Evolutionary conservation across 139 green algal species (phyloP), one percentile per base, ranked within the genome.

Genomic region (Tetratostichococcus sp.): DNA sequence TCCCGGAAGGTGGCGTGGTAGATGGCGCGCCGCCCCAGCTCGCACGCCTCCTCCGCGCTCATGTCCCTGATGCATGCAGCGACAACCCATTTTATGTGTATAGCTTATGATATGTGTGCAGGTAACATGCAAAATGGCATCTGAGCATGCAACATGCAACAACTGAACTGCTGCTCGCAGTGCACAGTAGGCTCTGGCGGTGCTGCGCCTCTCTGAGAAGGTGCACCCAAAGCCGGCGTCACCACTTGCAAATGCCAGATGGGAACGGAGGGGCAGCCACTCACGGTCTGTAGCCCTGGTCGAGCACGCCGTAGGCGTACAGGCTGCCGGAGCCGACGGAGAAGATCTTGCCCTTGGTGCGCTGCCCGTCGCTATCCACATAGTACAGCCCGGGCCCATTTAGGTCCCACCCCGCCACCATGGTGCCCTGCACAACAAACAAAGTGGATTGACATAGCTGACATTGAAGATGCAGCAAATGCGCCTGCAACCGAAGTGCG

Each of bases 1-100:
- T 99, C 96, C 14, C 96, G 84, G 85, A 98, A 99, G 31, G 94
- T 98, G 65, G 96, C 96, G 80, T 99, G 96, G 86, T 98, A 99
- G 82, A 99, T 99, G 65, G 96, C 84, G 11, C 95, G 80, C 59
- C 87, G 84, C 11, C 89, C 96, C 68, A 99, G 85, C 87, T 99
- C 95, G 43, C 94, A 82, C 0, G 96, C 96, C 57, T 98, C 94
- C 26, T 97, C 95, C 28, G 94, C 81, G 34, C n/a, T 74, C 86
- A 99, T 78, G 77, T 99, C 94, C 86, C 85, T 95, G 74, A 69
- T 76, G 78, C 76, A 86, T 4, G 25, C 58, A 71, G 1, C 26
- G 31, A 23, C 69, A 33, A 39, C 34, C 26, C 30, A 59, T n/a
- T 31, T n/a, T n/a, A n/a, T n/a, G n/a, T n/a, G n/a, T n/a, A n/a